phyloP scores from a whole-genome alignment of 495 filamentous ascomycete species.

The Hypoxylon subgilvum region DNA sequence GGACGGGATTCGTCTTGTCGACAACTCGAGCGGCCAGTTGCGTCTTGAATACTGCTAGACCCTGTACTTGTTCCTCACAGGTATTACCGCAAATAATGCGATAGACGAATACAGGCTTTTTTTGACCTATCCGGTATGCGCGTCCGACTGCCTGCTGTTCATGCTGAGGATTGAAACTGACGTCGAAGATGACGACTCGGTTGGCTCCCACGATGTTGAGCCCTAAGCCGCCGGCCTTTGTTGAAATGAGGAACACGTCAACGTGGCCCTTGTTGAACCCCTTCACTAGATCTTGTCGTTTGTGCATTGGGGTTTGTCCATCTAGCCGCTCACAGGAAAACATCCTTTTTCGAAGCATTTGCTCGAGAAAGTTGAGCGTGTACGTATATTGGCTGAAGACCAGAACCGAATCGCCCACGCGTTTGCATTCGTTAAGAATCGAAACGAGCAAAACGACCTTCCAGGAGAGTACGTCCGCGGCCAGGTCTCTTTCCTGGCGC shows the following conservation, averaged over 20 bases:
- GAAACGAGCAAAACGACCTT: conserved; percentile 68
- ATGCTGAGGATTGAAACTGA: conserved; percentile 75
- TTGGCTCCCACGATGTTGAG: neutral
- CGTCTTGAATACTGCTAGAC: conserved; percentile 77
- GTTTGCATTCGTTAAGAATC: conserved; percentile 68
- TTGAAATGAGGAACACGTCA: conserved; percentile 79
- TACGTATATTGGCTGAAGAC: conserved; percentile 78
- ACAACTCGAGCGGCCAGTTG: conserved; percentile 80
- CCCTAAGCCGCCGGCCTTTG: conserved; percentile 69
- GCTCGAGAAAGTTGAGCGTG: conserved; percentile 72
- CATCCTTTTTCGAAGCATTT: conserved; percentile 52
- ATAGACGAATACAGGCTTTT: conserved; percentile 85
- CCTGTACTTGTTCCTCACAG: conserved; percentile 73
- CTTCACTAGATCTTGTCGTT: conserved; percentile 66
- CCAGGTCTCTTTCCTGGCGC: conserved; percentile 34
- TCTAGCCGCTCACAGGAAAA: conserved; percentile 66
- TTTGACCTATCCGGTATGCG: conserved; percentile 85
- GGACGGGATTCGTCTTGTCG: conserved; percentile 76
- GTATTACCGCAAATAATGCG: conserved; percentile 81
- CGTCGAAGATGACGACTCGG: conserved; percentile 81
- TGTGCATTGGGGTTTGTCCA: conserved; percentile 59
- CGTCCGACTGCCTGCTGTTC: conserved; percentile 91
- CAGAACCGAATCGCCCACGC: conserved; percentile 71
- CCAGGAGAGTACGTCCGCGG: conserved; percentile 57
- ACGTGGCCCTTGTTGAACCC: conserved; percentile 64